Percentiles rank a stretch among this genome's conserved stretches.
Conservation (phyloP, 2,329 filamentous ascomycete species). For the Xylaria sp. region DNA sequence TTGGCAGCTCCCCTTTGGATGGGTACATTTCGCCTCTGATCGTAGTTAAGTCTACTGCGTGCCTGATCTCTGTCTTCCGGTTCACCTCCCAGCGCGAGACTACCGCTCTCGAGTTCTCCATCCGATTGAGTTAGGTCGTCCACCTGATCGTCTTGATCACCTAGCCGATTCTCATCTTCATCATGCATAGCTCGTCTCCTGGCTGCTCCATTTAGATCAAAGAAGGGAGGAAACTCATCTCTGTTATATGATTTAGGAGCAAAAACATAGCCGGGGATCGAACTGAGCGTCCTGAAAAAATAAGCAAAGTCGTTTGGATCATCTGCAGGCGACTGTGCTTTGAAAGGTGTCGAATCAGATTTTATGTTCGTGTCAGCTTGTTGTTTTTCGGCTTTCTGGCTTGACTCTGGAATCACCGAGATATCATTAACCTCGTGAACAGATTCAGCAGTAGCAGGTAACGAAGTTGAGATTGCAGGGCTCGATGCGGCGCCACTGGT, state of each 20-base stretch:
- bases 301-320: constrained; percentile 42
- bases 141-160: constrained; percentile 60
- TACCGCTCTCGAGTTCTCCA: constrained; percentile 81
- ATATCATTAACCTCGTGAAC: constrained; percentile 56
- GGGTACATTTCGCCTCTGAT: constrained; percentile 72
- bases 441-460: constrained; percentile 64
- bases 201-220: constrained; percentile 83
- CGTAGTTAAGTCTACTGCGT: constrained; percentile 62
- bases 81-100: constrained; percentile 89
- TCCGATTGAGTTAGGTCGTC: constrained; percentile 66
- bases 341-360: constrained; percentile 17
- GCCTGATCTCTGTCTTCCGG: constrained; percentile 79
- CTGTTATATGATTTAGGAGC: constrained; percentile 36
- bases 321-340: constrained; percentile 16
- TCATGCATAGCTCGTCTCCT: constrained; percentile 82
- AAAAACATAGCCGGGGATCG: constrained; percentile 54
- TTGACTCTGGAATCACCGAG: constrained; percentile 48
- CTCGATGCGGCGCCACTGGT: constrained; percentile 85
- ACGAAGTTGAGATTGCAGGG: constrained; percentile 73
- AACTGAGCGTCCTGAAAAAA: constrained; percentile 43
- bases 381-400: constrained; percentile 46
- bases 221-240: constrained; percentile 74
- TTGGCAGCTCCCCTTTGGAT: constrained; percentile 72
- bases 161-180: constrained; percentile 68
- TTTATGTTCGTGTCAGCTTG: constrained; percentile 35